Evolutionary conservation across 495 filamentous ascomycete species (phyloP).

Genomic region (Oidiodendron maius): DNA sequence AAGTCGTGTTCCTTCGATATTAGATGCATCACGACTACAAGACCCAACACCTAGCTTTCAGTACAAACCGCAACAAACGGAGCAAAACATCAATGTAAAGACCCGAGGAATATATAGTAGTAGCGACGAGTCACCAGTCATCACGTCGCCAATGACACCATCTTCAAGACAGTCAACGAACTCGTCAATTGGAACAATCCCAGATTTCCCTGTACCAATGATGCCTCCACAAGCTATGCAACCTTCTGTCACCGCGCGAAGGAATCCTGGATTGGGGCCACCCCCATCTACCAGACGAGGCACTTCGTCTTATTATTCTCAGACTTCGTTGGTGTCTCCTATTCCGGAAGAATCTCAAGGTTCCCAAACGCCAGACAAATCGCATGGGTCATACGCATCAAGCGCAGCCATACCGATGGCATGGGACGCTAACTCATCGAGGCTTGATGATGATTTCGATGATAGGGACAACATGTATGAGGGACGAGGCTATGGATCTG

Average conservation of each 20-base stretch:
- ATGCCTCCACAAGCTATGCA: conserved; percentile 40
- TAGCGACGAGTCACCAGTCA: conserved; percentile 21
- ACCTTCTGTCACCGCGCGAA: conserved; percentile 35
- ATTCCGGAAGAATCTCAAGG: conserved; percentile 77
- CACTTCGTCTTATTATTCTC: conserved; percentile 67
- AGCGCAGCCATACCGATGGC: conserved; percentile 72
- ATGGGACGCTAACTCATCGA: conserved; percentile 41
- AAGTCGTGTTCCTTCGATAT: conserved; percentile 48
- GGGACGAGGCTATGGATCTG: conserved; percentile 21
- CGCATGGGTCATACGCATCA: conserved; percentile 69
- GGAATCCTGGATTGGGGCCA: conserved; percentile 54
- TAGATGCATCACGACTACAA: conserved; percentile 42
- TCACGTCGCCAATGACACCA: conserved; percentile 27
- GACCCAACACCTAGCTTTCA: conserved; percentile 46
- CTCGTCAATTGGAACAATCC: conserved; percentile 50
- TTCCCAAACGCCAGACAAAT: conserved; percentile 27
- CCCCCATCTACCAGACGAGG: conserved; percentile 65
- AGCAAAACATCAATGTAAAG: too few relatives aligned
- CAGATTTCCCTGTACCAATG: conserved; percentile 48
- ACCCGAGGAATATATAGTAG: too few relatives aligned
- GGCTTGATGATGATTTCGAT: conserved; percentile 42
- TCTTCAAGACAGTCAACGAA: conserved; percentile 44
- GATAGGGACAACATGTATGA: conserved; percentile 31
- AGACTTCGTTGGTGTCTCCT: conserved; percentile 72
- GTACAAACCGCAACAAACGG: conserved; percentile 35